Evolutionary conservation across 352 stramenopile genomes (phyloP).

Genomic region (Globisporangium apiculatum): DNA sequence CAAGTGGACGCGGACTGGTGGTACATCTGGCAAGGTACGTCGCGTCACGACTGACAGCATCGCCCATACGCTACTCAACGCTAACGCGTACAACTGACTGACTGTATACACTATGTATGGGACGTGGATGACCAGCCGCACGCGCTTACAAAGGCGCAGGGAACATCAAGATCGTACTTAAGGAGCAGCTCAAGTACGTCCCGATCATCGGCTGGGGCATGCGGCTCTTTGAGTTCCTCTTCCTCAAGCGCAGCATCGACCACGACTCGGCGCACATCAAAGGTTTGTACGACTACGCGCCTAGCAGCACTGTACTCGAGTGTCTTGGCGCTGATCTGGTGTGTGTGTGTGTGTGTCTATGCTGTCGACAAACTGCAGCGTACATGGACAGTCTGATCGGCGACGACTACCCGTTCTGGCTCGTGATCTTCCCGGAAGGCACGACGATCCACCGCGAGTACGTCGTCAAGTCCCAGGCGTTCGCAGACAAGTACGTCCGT

Average conservation of each 20-base stretch:
- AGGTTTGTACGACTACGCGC: slow-evolving; percentile 10
- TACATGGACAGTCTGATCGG: slow-evolving; percentile 74
- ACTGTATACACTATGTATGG: no score
- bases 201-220: slow-evolving; percentile 88
- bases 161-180: slow-evolving; percentile 90
- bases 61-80: no score
- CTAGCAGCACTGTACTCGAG: no score
- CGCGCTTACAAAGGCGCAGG: slow-evolving; percentile 48
- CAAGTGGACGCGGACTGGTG: slow-evolving; percentile 91
- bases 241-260: slow-evolving; percentile 79
- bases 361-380: slow-evolving; percentile 10
- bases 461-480: slow-evolving; percentile 86
- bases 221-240: slow-evolving; percentile 88
- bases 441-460: slow-evolving; percentile 88
- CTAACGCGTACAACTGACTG: no score
- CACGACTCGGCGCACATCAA: slow-evolving; percentile 64
- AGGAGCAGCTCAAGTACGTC: slow-evolving; percentile 86
- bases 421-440: slow-evolving; percentile 88
- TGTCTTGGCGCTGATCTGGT: no score
- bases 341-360: no score
- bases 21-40: slow-evolving; percentile 84
- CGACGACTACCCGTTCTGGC: slow-evolving; percentile 84
- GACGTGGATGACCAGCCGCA: slow-evolving; percentile 26
- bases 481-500: slow-evolving; percentile 71
- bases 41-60: no score